Evolutionary conservation across 2,329 filamentous ascomycete genomes (phyloP), one percentile per base, ranked within the genome.

Genomic region (Exophiala lecanii-corni): DNA sequence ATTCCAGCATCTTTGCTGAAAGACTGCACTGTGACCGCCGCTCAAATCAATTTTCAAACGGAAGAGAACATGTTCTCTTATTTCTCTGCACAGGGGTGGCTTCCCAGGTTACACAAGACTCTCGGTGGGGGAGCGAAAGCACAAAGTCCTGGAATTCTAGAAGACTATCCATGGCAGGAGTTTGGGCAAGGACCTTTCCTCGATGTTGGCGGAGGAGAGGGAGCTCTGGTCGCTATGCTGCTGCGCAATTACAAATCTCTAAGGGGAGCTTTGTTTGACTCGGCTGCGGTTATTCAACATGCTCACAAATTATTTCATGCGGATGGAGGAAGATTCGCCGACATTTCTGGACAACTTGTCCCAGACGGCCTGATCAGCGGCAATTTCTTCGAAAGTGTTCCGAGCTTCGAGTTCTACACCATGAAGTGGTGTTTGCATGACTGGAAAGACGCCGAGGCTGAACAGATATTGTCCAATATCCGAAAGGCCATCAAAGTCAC

Each of bases 351-450:
- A 9, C 61, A 59, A 3, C 43, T 71, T 0, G 32, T 49, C 0
- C 21, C 31, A 9, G 46, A 54, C 17, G 50, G 61, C 30, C 47
- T 70, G 5, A 55, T 66, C 25, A 54, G 38, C 0, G 67, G 68
- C 0, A 62, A 71, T 49, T 72, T 71, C 52, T 55, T 68, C 3
- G 16, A 53, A 4, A 21, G 40, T 3, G 52, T 71, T 1, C 66
- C 67, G 1, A 9, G 44, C 0, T 63, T 33, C 18, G 54, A 61
- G 23, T 39, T 62, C 2, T 63, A 62, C 36, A 58, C 55, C 5
- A 61, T 63, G 54, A 70, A 70, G 39, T 70, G 68, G 67, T 61
- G 56, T 36, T 57, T 71, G 9, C 68, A 70, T 39, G 58, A 70
- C 48, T 71, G 67, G 67, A 46, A 51, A 1, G 66, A 70, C 40